phyloP scores from a whole-genome alignment of 116 monocot species.

The Papilionanthe hybrid region DNA sequence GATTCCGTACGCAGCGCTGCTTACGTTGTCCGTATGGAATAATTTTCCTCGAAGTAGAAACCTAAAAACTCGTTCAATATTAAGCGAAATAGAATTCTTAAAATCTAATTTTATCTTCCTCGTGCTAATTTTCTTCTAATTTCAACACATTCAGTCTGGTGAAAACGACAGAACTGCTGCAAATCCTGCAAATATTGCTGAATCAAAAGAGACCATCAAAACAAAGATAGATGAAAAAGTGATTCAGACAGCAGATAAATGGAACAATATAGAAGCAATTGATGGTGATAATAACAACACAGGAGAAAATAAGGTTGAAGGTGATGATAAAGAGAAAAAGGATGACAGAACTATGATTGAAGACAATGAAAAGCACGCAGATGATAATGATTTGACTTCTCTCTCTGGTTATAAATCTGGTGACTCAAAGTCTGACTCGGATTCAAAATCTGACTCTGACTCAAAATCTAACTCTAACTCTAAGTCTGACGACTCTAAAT shows the following conservation, averaged over 20 bases:
- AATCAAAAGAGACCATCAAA: neutral
- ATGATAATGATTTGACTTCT: neutral
- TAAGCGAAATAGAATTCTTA: neutral
- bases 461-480: neutral
- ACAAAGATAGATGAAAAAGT: neutral
- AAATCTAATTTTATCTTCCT: too few species aligned
- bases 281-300: neutral
- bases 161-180: neutral
- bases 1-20: too few species aligned
- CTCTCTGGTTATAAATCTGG: neutral
- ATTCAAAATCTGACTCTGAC: neutral
- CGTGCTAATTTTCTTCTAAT: neutral
- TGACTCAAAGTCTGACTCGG: neutral
- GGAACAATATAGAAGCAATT: neutral
- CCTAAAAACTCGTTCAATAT: neutral
- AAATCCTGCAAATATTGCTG: neutral
- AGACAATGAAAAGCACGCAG: neutral
- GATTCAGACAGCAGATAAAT: neutral
- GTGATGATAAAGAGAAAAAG: neutral
- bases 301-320: neutral
- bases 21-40: too few species aligned
- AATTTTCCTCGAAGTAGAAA: too few species aligned
- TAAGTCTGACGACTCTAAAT: neutral
- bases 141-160: neutral
- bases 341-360: neutral